These are phyloP conservation scores for Takakia lepidozioides DNA, from an alignment of 225 moss, liverwort and hornwort species.

Conservation along the genomic window DNA sequence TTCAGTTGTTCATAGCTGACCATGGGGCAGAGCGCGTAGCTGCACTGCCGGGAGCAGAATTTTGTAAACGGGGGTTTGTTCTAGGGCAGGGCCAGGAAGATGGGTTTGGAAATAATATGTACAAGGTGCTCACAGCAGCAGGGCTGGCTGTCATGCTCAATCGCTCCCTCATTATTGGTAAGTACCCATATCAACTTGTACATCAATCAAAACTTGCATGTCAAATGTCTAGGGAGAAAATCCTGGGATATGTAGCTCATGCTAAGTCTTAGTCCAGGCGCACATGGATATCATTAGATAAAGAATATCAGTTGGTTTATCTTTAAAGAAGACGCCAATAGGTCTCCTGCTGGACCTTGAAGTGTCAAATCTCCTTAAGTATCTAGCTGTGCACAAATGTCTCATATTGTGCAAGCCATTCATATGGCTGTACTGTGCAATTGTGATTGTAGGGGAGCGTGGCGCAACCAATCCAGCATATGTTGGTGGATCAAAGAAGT, in stretches of 20 bases:
- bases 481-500: slow-evolving; percentile 1
- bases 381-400: too few species aligned
- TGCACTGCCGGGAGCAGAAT: slow-evolving; percentile 26
- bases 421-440: too few species aligned
- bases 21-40: slow-evolving; percentile 50
- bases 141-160: slow-evolving; percentile 75
- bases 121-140: slow-evolving; percentile 67
- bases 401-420: too few species aligned
- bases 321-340: too few species aligned
- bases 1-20: slow-evolving; percentile 36
- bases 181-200: background rate
- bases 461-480: slow-evolving; percentile 29
- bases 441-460: slow-evolving; percentile 35
- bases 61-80: slow-evolving; percentile 60
- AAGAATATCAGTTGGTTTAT: too few species aligned
- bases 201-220: background rate
- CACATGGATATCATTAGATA: too few species aligned
- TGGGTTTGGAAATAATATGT: slow-evolving; percentile 75
- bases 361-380: too few species aligned
- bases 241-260: background rate
- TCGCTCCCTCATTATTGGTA: slow-evolving; percentile 69
- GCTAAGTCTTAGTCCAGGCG: too few species aligned
- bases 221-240: background rate
- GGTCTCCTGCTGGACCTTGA: too few species aligned
- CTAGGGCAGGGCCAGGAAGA: slow-evolving; percentile 54